Evolutionary conservation across 352 stramenopile species (phyloP).

Genomic region (Poterioochromonas sp.): DNA sequence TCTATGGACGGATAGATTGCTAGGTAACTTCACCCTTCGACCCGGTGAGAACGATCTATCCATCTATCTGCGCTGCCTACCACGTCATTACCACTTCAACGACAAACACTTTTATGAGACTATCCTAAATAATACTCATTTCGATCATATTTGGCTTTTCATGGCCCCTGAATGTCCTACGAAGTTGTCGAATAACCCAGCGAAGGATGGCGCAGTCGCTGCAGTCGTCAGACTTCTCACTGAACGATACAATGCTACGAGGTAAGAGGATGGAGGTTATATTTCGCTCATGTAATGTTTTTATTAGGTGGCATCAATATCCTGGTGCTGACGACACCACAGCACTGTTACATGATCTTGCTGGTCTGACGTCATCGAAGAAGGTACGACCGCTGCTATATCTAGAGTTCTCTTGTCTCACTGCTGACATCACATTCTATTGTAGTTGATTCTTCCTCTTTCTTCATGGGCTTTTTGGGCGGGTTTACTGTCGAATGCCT

Average conservation of each 20-base stretch:
- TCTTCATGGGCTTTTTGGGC: slow-evolving; percentile 26
- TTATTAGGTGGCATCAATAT: slow-evolving; percentile 5
- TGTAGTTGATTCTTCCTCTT: slow-evolving; percentile 14
- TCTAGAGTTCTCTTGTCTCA: neutral
- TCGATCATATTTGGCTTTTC: neutral
- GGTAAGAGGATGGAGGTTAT: neutral
- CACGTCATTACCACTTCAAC: slow-evolving; percentile 24
- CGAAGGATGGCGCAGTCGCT: neutral
- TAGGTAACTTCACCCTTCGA: neutral
- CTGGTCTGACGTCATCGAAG: neutral
- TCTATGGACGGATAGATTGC: neutral
- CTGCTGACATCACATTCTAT: neutral
- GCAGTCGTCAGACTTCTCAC: neutral
- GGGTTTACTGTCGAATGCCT: neutral
- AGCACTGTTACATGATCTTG: neutral
- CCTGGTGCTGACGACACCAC: neutral
- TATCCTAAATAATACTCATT: neutral
- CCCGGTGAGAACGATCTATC: neutral
- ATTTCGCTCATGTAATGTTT: neutral
- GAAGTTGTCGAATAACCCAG: neutral
- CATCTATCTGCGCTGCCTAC: slow-evolving; percentile 8
- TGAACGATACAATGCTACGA: slow-evolving; percentile 1
- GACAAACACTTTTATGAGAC: neutral
- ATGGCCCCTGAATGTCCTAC: neutral
- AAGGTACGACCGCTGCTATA: neutral